Evolutionary conservation across 1,284 basidiomycete species (phyloP), one percentile per base, ranked within the genome.

Genomic region (Apiotrichum mycotoxinovorans): DNA sequence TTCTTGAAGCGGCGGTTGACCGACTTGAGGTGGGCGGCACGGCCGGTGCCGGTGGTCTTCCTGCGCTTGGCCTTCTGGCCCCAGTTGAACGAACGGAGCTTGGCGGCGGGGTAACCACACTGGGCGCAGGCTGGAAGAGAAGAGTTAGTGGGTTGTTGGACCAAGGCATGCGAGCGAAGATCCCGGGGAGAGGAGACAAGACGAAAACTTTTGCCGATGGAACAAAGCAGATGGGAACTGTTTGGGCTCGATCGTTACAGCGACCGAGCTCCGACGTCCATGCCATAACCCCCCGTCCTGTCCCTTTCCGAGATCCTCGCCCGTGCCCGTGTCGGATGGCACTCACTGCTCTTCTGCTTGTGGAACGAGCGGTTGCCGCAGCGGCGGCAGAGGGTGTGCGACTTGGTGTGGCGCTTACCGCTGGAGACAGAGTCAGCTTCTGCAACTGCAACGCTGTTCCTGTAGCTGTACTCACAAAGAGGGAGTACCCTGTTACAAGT

Each of bases 21-120:
- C 57, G 83, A 79, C 85, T 94, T 96, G 80, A 98, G 85, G 85
- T 94, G 86, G 67, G 84, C 83, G 93, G 97, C 96, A 74, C 95
- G 86, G 67, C 95, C 95, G 69, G 95, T 94, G 69, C 95, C 95
- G 66, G 75, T 93, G 56, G 93, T 96, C 87, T 96, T 95, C 86
- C 95, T 88, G 82, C 95, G 88, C 87, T 98, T 97, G 60, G 94
- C 95, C 86, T 98, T 98, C 78, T 87, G 84, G 69, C 92, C 91
- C 95, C 95, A 98, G 81, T 98, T 89, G 81, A 87, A 98, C 71
- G 90, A 94, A 75, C 95, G 87, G 73, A 94, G 82, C 83, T 93
- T 98, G 63, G 95, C 94, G 58, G 91, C 82, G 56, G 95, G 95
- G 82, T 93, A 98, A 58, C 95, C 96, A 79, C 96, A 98, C 77